Evolutionary conservation across 441 rosid genomes (phyloP), one percentile per base, ranked within the genome.

Genomic region (Mallotus repandus): DNA sequence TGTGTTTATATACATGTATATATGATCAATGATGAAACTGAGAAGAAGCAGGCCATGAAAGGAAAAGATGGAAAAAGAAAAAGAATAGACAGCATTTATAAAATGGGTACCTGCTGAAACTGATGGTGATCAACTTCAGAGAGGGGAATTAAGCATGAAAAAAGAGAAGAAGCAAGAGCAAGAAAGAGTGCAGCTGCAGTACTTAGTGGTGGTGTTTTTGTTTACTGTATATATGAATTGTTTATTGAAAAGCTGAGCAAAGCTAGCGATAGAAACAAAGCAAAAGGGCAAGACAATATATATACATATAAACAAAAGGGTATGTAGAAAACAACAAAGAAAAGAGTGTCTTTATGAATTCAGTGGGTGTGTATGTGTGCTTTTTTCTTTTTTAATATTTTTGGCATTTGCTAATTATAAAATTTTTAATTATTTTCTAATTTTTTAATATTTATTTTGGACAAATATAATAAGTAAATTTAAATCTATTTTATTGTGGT

Each of bases 261-360:
- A 13, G 7, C 21, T 4, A 49, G 58, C 58, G 59, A 67, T 19
- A 63, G n/a, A 71, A 32, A 61, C 70, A 67, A 67, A 52, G 59
- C 45, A 13, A 9, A 45, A 29, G 22, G 12, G 10, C 8, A 12
- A 55, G 7, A 38, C 41, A 38, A 38, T 38, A 38, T 38, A 38
- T 38, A 38, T 38, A 38, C 4, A 38, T 55, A 55, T 12, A 4
- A 49, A 57, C 18, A 70, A 25, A 14, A 25, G n/a, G 65, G 15
- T 22, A 25, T 25, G 2, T 15, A 15, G 7, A 32, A 61, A 35
- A 16, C 4, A 16, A 22, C 3, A 61, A 35, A 35, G 46, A 15
- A 62, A 18, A 19, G 18, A 13, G 16, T 9, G 54, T 11, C n/a
- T 4, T 50, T 11, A 50, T 38, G 41, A 11, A 58, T 58, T 19